A percentile compares a stretch with the other conserved stretches of the same genome.
Evolutionary conservation across 768 basidiomycete species (phyloP).

Genomic region (Trametes gibbosa): DNA sequence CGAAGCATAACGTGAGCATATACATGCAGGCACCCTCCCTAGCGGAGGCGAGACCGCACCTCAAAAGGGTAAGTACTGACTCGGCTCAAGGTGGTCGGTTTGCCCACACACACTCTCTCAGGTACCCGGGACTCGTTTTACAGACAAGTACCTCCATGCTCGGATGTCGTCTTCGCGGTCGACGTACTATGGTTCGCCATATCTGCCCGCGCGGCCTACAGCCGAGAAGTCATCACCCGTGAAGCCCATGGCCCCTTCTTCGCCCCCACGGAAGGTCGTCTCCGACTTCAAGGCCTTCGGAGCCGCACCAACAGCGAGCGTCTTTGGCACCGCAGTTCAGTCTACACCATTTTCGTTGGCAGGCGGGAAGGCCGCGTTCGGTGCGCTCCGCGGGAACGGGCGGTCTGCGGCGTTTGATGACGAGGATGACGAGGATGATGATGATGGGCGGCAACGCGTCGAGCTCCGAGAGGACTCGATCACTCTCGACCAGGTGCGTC

Average conservation of each 20-base stretch:
- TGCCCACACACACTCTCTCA: slow-evolving; percentile 31
- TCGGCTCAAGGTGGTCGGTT: background rate
- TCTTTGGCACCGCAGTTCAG: slow-evolving; percentile 81
- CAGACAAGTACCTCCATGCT: slow-evolving; percentile 89
- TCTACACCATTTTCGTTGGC: slow-evolving; percentile 78
- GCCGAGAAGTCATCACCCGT: slow-evolving; percentile 26
- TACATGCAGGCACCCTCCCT: slow-evolving; percentile 75
- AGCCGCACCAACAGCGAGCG: slow-evolving; percentile 67
- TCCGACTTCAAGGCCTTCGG: slow-evolving; percentile 87
- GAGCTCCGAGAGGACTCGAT: slow-evolving; percentile 83
- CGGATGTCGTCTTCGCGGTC: slow-evolving; percentile 54
- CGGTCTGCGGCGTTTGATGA: slow-evolving; percentile 49
- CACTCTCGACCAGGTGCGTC: slow-evolving; percentile 85
- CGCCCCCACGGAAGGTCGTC: slow-evolving; percentile 85
- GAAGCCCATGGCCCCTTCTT: slow-evolving; percentile 35
- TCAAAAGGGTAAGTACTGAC: slow-evolving; percentile 64
- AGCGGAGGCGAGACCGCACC: slow-evolving; percentile 66
- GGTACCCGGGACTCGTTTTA: slow-evolving; percentile 95
- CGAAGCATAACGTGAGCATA: slow-evolving; percentile 83
- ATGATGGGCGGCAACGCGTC: slow-evolving; percentile 62
- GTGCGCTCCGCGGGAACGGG: slow-evolving; percentile 56
- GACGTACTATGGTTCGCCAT: slow-evolving; percentile 49
- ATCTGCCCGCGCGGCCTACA: slow-evolving; percentile 39
- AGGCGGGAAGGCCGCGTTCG: slow-evolving; percentile 82
- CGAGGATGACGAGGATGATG: slow-evolving; percentile 64